These are phyloP conservation scores for Fusarium compactum DNA, from an alignment of 2,329 filamentous ascomycete genomes.

Conservation along the genomic window DNA sequence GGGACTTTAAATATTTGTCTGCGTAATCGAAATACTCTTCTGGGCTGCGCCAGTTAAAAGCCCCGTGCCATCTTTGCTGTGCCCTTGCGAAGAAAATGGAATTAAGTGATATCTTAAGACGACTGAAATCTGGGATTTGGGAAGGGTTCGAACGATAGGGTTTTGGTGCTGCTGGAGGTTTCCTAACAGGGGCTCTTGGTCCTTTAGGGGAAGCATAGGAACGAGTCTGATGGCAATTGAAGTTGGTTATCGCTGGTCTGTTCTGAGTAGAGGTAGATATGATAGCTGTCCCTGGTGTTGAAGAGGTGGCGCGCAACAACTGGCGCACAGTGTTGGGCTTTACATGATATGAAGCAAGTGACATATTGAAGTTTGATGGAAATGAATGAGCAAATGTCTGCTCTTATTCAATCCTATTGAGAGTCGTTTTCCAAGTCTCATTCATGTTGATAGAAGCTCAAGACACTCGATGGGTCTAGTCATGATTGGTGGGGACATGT, in stretches of 20 bases:
- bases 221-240: slow-evolving; percentile 22
- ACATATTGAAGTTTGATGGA: neutral
- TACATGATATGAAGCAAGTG: slow-evolving; percentile 11
- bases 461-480: slow-evolving; percentile 26
- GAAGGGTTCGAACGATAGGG: neutral
- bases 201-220: slow-evolving; percentile 36
- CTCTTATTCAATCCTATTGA: neutral
- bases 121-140: neutral
- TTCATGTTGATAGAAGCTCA: slow-evolving; percentile 10
- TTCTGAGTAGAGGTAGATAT: slow-evolving; percentile 2
- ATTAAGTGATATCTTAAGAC: neutral
- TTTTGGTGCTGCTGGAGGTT: slow-evolving; percentile 28
- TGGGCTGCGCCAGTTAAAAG: slow-evolving; percentile 36
- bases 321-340: slow-evolving; percentile 13
- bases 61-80: slow-evolving; percentile 22
- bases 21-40: slow-evolving; percentile 44
- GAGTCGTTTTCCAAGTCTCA: neutral
- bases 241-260: neutral
- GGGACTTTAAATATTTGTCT: slow-evolving; percentile 38
- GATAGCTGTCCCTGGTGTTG: neutral
- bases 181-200: slow-evolving; percentile 8
- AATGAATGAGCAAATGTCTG: neutral
- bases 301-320: slow-evolving; percentile 17
- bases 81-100: slow-evolving; percentile 36
- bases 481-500: slow-evolving; percentile 19